A percentile compares a stretch with the other conserved stretches of the same genome.
These are phyloP conservation scores for Pythium dissotocum DNA, from an alignment of 352 stramenopile genomes.

Conservation along the genomic window DNA sequence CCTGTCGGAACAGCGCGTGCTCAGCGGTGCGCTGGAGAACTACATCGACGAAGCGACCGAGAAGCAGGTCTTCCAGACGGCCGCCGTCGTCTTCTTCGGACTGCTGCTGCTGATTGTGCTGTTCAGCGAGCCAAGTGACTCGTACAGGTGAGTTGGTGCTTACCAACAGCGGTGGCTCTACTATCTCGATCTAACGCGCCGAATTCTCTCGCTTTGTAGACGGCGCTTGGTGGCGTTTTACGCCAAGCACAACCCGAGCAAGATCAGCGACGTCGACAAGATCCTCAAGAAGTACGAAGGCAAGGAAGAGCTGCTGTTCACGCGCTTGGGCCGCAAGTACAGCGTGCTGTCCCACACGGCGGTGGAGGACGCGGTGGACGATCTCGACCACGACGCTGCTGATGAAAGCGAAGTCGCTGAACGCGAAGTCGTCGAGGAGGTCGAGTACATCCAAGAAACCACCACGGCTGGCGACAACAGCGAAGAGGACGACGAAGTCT, in stretches of 20 bases:
- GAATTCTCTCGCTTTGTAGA: constrained; percentile 22
- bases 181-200: not conserved
- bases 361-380: constrained; percentile 24
- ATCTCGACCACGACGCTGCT: constrained; percentile 58
- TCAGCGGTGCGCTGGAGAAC: constrained; percentile 13
- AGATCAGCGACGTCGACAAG: constrained; percentile 61
- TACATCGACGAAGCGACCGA: constrained; percentile 40
- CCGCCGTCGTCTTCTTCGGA: constrained; percentile 46
- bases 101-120: constrained; percentile 50
- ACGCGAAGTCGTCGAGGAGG: constrained; percentile 29
- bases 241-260: constrained; percentile 68
- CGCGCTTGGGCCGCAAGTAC: constrained; percentile 79
- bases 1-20: constrained; percentile 37
- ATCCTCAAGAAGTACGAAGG: constrained; percentile 72
- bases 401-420: constrained; percentile 31
- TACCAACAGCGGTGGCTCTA: too few relatives aligned
- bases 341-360: constrained; percentile 48
- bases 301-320: constrained; percentile 81
- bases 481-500: constrained; percentile 41
- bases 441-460: constrained; percentile 35
- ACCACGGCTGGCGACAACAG: constrained; percentile 22
- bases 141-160: constrained; percentile 43
- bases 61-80: constrained; percentile 46
- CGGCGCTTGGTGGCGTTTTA: constrained; percentile 68
- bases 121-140: constrained; percentile 33